phyloP scores from a whole-genome alignment of 495 filamentous ascomycete species.

The Evansstolkia leycettana region DNA sequence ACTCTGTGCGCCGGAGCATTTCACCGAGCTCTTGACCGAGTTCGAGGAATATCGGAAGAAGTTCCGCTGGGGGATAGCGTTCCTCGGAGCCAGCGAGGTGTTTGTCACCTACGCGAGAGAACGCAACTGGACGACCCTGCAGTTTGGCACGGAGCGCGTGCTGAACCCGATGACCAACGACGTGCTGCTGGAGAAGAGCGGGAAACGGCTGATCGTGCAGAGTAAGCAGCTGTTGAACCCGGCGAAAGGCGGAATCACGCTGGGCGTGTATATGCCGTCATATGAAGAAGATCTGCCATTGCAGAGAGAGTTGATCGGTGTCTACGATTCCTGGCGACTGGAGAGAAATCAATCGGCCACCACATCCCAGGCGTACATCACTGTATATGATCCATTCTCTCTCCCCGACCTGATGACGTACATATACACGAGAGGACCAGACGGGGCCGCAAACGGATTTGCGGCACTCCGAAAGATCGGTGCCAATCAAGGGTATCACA shows the following conservation, averaged over 20 bases:
- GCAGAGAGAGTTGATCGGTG: constrained; percentile 16
- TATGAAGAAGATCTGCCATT: constrained; percentile 15
- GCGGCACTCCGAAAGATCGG: constrained; percentile 26
- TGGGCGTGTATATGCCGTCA: constrained; percentile 23
- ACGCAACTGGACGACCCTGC: constrained; percentile 23
- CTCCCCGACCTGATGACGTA: constrained; percentile 29
- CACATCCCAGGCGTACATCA: constrained; percentile 27
- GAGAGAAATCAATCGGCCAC: constrained; percentile 14
- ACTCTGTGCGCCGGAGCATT: constrained; percentile 14
- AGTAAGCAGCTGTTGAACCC: constrained; percentile 24
- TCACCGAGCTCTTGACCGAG: constrained; percentile 18
- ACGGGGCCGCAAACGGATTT: constrained; percentile 23
- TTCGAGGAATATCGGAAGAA: constrained; percentile 21
- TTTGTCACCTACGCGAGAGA: constrained; percentile 16
- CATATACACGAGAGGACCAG: constrained; percentile 23
- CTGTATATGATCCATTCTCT: constrained; percentile 31
- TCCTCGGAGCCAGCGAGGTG: constrained; percentile 23
- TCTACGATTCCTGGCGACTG: constrained; percentile 29
- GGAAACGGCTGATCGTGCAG: constrained; percentile 25
- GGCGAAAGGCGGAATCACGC: constrained; percentile 18
- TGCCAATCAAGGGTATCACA: constrained; percentile 23
- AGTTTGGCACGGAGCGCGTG: constrained; percentile 28
- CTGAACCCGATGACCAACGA: constrained; percentile 30
- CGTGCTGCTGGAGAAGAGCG: constrained; percentile 21
- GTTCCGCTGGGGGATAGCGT: constrained; percentile 18